Evolutionary conservation across 441 rosid genomes (phyloP).

Genomic region (Raphanus hybrid): DNA sequence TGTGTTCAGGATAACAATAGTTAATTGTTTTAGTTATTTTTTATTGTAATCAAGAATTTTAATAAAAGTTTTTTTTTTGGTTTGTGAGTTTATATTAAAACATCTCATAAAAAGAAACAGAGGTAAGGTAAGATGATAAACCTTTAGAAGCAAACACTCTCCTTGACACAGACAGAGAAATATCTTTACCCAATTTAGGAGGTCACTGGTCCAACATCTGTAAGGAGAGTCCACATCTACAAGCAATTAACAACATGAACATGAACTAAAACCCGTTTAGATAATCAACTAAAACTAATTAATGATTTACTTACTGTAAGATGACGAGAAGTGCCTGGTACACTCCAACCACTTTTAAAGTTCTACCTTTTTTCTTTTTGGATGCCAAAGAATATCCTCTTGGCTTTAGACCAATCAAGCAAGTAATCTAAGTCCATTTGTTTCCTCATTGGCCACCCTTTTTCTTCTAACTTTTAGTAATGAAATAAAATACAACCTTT

Average conservation of each 20-base stretch:
- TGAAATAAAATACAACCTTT: not conserved
- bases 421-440: conserved; percentile 13
- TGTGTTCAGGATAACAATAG: no score
- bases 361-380: conserved; percentile 18
- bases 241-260: conserved; percentile 28
- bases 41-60: no score
- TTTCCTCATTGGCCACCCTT: conserved; percentile 20
- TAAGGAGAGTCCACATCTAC: conserved; percentile 32
- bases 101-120: no score
- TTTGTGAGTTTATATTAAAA: no score
- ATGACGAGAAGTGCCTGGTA: conserved; percentile 24
- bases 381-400: conserved; percentile 36
- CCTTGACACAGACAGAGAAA: not conserved
- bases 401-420: conserved; percentile 16
- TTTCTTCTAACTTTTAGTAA: not conserved
- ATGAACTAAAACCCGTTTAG: conserved; percentile 1
- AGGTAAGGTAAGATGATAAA: not conserved
- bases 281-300: conserved; percentile 21
- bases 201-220: conserved; percentile 25
- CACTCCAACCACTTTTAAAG: conserved; percentile 27
- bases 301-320: conserved; percentile 25
- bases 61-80: no score
- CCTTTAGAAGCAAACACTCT: conserved; percentile 7
- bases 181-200: conserved; percentile 13
- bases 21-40: no score